Conservation (phyloP, 2,329 filamentous ascomycete genomes). For the Metarhizium anisopliae region DNA sequence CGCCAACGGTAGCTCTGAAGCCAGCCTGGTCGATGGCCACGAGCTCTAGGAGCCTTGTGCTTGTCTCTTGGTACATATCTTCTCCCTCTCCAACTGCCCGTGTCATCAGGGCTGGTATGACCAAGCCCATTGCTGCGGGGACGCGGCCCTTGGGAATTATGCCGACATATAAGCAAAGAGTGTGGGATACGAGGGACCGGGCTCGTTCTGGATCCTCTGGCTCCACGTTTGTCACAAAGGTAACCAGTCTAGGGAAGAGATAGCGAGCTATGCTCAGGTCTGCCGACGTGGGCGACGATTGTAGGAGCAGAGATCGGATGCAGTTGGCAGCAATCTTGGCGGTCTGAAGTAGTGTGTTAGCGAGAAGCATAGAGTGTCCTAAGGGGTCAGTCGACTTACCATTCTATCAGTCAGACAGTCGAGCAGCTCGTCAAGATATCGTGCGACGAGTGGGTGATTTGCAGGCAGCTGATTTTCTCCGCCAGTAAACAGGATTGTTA, state of each 20-base stretch:
- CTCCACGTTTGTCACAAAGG: conserved; percentile 61
- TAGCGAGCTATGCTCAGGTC: conserved; percentile 67
- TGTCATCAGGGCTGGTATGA: conserved; percentile 68
- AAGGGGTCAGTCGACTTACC: conserved; percentile 32
- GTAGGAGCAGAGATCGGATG: conserved; percentile 71
- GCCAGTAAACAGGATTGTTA: conserved; percentile 80
- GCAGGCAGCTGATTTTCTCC: conserved; percentile 65
- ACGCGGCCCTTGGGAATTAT: conserved; percentile 35
- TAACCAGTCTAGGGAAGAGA: conserved; percentile 64
- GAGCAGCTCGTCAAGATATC: conserved; percentile 70
- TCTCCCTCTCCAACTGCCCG: conserved; percentile 58
- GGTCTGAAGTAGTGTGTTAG: conserved; percentile 38
- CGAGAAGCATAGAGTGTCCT: not conserved
- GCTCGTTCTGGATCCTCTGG: conserved; percentile 74
- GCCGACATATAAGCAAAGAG: conserved; percentile 63
- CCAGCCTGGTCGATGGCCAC: conserved; percentile 63
- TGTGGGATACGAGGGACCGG: conserved; percentile 60
- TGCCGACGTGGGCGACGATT: conserved; percentile 50
- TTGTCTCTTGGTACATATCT: conserved; percentile 61
- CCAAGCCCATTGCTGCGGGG: conserved; percentile 59
- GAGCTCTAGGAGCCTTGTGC: conserved; percentile 68
- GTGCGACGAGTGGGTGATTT: conserved; percentile 63
- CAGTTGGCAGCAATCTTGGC: conserved; percentile 88
- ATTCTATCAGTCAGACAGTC: conserved; percentile 76
- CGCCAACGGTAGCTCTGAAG: conserved; percentile 67